Evolutionary conservation across 2,329 filamentous ascomycete genomes (phyloP).

Genomic region (Cytospora paraplurivora): DNA sequence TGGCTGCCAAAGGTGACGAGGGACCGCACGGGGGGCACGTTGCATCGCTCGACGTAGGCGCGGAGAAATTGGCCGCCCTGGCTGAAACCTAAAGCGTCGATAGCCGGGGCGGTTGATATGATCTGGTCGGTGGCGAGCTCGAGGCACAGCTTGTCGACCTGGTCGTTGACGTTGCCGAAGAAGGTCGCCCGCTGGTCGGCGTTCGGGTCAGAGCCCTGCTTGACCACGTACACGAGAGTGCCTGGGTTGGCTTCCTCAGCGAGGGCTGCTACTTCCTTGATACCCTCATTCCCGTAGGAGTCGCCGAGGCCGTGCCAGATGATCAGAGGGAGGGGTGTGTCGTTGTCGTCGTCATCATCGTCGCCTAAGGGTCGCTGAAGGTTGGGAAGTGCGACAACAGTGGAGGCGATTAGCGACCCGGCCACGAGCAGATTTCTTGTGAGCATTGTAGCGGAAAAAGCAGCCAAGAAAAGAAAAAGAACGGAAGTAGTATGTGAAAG

Average conservation of each 20-base stretch:
- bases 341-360: conserved; percentile 46
- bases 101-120: conserved; percentile 75
- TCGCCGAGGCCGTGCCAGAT: conserved; percentile 91
- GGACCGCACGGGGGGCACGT: conserved; percentile 70
- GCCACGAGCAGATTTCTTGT: conserved; percentile 34
- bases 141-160: conserved; percentile 76
- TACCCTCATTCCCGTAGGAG: conserved; percentile 73
- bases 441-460: conserved; percentile 27
- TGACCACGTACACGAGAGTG: conserved; percentile 81
- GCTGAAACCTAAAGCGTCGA: conserved; percentile 92
- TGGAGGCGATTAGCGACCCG: conserved; percentile 39
- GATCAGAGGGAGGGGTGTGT: conserved; percentile 81
- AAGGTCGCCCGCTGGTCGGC: conserved; percentile 83
- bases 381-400: conserved; percentile 37
- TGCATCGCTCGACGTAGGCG: conserved; percentile 86
- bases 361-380: conserved; percentile 27
- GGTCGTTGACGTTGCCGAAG: conserved; percentile 83
- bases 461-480: neutral
- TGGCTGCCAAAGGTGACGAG: conserved; percentile 88
- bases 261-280: conserved; percentile 70
- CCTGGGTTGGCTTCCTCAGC: conserved; percentile 75
- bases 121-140: conserved; percentile 75
- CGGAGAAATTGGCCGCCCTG: conserved; percentile 97
- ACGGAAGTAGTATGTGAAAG: neutral
- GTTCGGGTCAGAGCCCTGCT: conserved; percentile 64